These are phyloP conservation scores for Pleurostoma richardsiae DNA, from an alignment of 2,329 filamentous ascomycete genomes.

Conservation along the genomic window DNA sequence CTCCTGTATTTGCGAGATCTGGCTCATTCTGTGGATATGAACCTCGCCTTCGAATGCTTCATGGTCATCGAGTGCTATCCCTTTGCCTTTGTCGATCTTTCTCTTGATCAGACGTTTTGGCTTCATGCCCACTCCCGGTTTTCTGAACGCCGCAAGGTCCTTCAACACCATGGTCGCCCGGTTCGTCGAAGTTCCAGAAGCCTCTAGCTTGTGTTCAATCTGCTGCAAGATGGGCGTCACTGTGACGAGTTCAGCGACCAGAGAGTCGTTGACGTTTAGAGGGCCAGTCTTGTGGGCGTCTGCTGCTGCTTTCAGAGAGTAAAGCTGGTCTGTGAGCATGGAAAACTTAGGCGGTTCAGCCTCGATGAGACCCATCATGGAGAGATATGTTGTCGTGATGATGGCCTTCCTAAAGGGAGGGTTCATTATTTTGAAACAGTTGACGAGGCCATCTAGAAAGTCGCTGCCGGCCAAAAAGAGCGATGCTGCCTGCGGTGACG, in stretches of 20 bases:
- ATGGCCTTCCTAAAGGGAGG: conserved; percentile 61
- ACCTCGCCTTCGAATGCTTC: conserved; percentile 41
- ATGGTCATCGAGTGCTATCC: conserved; percentile 27
- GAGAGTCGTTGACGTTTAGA: conserved; percentile 56
- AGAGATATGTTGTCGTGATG: conserved; percentile 70
- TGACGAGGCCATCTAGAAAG: conserved; percentile 71
- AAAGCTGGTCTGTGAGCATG: conserved; percentile 76
- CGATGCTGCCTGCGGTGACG: conserved; percentile 49
- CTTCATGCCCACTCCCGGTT: conserved; percentile 44
- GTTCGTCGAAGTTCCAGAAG: conserved; percentile 41
- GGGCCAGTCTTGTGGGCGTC: conserved; percentile 56
- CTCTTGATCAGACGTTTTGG: conserved; percentile 45
- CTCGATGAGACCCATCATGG: conserved; percentile 65
- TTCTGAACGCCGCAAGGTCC: conserved; percentile 55
- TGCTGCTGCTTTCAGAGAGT: conserved; percentile 68
- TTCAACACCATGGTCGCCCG: conserved; percentile 57
- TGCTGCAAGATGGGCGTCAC: conserved; percentile 70
- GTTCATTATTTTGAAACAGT: conserved; percentile 60
- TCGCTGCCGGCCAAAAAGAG: conserved; percentile 81
- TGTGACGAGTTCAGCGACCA: conserved; percentile 79
- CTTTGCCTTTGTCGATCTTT: conserved; percentile 65
- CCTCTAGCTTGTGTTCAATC: conserved; percentile 49
- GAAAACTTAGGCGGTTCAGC: conserved; percentile 65
- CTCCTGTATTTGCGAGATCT: conserved; percentile 88
- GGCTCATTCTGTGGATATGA: conserved; percentile 76